Evolutionary conservation across 345 rosid genomes (phyloP).

Genomic region (Eucalyptus decipiens): DNA sequence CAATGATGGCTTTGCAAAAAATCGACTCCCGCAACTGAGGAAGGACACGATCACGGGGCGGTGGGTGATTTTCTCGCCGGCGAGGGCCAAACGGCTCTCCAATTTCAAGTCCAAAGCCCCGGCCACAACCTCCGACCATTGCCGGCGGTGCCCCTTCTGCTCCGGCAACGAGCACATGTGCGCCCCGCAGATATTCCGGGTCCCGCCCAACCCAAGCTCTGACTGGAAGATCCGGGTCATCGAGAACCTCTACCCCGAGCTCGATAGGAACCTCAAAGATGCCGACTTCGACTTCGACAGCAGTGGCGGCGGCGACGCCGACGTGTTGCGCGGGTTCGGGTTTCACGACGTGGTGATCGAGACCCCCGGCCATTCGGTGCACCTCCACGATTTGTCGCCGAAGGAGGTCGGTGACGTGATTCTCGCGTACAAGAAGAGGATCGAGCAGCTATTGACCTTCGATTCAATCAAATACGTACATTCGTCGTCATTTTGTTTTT

Average conservation of each 20-base stretch:
- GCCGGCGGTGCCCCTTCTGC: constrained; percentile 57
- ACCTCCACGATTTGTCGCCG: constrained; percentile 37
- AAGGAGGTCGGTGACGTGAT: constrained; percentile 55
- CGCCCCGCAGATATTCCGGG: constrained; percentile 83
- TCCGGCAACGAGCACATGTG: constrained; percentile 72
- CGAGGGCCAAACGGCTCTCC: constrained; percentile 61
- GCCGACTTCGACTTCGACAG: not conserved
- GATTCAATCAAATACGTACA: constrained; percentile 62
- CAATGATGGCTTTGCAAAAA: not conserved
- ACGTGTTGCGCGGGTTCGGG: constrained; percentile 45
- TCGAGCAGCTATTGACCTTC: constrained; percentile 37
- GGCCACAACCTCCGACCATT: not conserved
- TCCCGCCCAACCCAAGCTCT: constrained; percentile 22
- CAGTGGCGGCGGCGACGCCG: not conserved
- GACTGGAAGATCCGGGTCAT: constrained; percentile 72
- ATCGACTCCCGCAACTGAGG: constrained; percentile 49
- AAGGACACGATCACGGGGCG: constrained; percentile 52
- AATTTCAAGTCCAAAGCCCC: constrained; percentile 74
- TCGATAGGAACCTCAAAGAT: constrained; percentile 40
- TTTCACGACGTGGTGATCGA: constrained; percentile 90
- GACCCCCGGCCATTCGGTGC: constrained; percentile 58
- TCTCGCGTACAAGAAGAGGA: constrained; percentile 61
- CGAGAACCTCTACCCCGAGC: constrained; percentile 78
- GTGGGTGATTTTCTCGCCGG: constrained; percentile 77
- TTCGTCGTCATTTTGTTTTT: not conserved